Conservation (phyloP, 768 basidiomycete species). For the Amanita pallidorosea region DNA sequence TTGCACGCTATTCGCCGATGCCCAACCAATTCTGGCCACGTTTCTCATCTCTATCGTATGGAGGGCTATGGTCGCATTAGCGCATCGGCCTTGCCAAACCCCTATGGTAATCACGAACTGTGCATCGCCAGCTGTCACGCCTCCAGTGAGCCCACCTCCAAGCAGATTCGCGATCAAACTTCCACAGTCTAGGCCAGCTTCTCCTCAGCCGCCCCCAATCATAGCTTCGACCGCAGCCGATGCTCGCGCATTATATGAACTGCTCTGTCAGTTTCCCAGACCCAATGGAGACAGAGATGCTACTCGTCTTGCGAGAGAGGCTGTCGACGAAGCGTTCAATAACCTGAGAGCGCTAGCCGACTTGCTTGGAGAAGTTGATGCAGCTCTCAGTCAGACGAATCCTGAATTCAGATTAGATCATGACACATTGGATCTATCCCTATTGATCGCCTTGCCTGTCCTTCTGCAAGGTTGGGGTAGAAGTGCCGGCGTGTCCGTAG, state of each 20-base stretch:
- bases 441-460: slow-evolving; percentile 64
- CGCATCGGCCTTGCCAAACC: slow-evolving; percentile 41
- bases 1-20: slow-evolving; percentile 39
- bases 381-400: slow-evolving; percentile 13
- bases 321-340: slow-evolving; percentile 69
- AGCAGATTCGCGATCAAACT: slow-evolving; percentile 57
- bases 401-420: slow-evolving; percentile 30
- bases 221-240: slow-evolving; percentile 43
- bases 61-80: slow-evolving; percentile 62
- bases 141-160: slow-evolving; percentile 45
- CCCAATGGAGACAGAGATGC: slow-evolving; percentile 38
- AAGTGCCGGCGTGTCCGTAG: slow-evolving; percentile 28
- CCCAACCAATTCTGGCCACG: slow-evolving; percentile 55
- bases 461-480: slow-evolving; percentile 40
- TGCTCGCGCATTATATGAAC: slow-evolving; percentile 48
- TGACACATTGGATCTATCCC: slow-evolving; percentile 56
- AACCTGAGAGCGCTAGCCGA: slow-evolving; percentile 46
- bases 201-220: slow-evolving; percentile 30
- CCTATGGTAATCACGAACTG: slow-evolving; percentile 31
- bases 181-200: slow-evolving; percentile 57
- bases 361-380: slow-evolving; percentile 40
- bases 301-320: slow-evolving; percentile 59
- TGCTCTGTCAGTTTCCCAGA: slow-evolving; percentile 50
- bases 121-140: slow-evolving; percentile 29
- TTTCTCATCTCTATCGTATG: slow-evolving; percentile 67